Evolutionary conservation across 441 rosid genomes (phyloP).

Genomic region (Brassica balearica): DNA sequence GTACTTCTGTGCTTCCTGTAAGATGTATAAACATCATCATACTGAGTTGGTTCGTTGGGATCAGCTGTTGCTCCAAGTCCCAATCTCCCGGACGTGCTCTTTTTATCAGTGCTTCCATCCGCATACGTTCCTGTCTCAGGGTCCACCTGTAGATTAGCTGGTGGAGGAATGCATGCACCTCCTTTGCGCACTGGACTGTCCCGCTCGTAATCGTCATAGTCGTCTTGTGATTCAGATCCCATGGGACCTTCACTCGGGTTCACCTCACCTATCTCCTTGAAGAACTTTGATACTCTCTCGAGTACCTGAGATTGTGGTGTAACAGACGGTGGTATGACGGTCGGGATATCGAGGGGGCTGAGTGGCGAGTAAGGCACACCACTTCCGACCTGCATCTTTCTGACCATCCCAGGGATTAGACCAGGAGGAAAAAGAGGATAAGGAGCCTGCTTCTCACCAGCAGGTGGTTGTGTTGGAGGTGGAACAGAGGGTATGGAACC

Average conservation of each 20-base stretch:
- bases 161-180: constrained; percentile 98
- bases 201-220: constrained; percentile 75
- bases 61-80: constrained; percentile 94
- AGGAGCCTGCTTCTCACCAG: constrained; percentile 81
- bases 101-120: constrained; percentile 81
- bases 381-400: constrained; percentile 97
- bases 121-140: constrained; percentile 89
- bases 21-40: constrained; percentile 92
- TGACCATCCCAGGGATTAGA: constrained; percentile 97
- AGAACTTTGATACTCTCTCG: constrained; percentile 90
- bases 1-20: constrained; percentile 97
- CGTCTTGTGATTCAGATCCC: constrained; percentile 66
- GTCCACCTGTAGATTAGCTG: constrained; percentile 84
- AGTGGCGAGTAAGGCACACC: constrained; percentile 98
- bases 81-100: constrained; percentile 76
- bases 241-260: constrained; percentile 91
- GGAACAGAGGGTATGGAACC: constrained; percentile 68
- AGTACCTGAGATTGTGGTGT: constrained; percentile 76
- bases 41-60: constrained; percentile 92
- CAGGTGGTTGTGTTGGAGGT: constrained; percentile 50
- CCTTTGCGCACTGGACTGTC: constrained; percentile 79
- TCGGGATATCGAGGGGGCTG: constrained; percentile 97
- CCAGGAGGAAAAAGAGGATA: constrained; percentile 99
- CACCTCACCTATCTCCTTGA: constrained; percentile 90
- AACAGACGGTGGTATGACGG: constrained; percentile 81